phyloP scores from a whole-genome alignment of 2,329 filamentous ascomycete genomes.

The Ceratocystis huliohia region DNA sequence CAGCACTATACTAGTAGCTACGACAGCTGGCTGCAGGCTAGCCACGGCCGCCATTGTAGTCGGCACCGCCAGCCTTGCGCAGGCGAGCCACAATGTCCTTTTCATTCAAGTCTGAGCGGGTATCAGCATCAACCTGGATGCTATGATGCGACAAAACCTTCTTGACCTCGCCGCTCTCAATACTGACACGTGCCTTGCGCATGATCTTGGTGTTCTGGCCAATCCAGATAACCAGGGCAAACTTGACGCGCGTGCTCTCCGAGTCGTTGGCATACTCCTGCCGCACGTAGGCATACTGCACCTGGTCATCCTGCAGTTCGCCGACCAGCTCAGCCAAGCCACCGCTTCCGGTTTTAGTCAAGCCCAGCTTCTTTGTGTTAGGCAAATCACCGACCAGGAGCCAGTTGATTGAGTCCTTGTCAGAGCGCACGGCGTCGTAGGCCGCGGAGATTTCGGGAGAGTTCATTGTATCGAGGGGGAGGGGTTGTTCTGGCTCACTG shows the following conservation, averaged over 20 bases:
- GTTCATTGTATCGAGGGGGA: slow-evolving; percentile 28
- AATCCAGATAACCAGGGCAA: slow-evolving; percentile 56
- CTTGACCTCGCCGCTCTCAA: slow-evolving; percentile 55
- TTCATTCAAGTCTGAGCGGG: slow-evolving; percentile 48
- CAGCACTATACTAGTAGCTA: background rate
- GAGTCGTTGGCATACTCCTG: slow-evolving; percentile 60
- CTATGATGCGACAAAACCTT: slow-evolving; percentile 50
- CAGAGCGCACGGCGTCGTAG: slow-evolving; percentile 54
- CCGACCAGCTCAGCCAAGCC: slow-evolving; percentile 46
- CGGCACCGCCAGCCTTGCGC: slow-evolving; percentile 54
- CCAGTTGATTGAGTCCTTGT: slow-evolving; percentile 55
- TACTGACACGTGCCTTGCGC: slow-evolving; percentile 55
- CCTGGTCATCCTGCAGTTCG: slow-evolving; percentile 45
- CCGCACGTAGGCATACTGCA: slow-evolving; percentile 53
- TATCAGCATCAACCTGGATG: slow-evolving; percentile 49
- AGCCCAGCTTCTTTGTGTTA: slow-evolving; percentile 43
- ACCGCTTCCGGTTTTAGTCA: slow-evolving; percentile 46
- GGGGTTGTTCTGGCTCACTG: background rate
- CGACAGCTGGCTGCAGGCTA: slow-evolving; percentile 23
- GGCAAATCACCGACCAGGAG: slow-evolving; percentile 50
- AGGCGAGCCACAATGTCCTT: slow-evolving; percentile 47
- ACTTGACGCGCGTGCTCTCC: slow-evolving; percentile 56
- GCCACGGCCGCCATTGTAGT: slow-evolving; percentile 55
- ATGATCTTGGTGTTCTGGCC: slow-evolving; percentile 53
- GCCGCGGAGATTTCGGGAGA: slow-evolving; percentile 48